These are phyloP conservation scores for Gossypium gossypioides DNA, from an alignment of 441 rosid species.

Conservation along the genomic window DNA sequence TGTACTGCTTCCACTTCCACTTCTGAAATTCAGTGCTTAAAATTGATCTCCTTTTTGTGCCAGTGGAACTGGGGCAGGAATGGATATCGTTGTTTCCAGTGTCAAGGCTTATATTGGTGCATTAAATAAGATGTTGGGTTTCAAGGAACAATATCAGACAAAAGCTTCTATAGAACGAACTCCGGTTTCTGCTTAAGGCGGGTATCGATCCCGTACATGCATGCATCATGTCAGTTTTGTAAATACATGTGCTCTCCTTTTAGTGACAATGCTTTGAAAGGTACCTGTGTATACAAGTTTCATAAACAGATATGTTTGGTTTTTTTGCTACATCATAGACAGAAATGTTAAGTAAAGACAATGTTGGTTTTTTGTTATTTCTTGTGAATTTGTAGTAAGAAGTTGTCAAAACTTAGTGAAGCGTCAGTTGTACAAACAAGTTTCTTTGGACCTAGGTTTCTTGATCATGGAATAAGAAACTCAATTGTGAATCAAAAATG, in stretches of 20 bases:
- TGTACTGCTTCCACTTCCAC: not conserved
- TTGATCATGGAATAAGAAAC: not conserved
- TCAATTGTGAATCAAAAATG: no score
- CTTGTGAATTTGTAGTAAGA: not conserved
- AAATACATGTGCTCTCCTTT: not conserved
- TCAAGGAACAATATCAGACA: conserved; percentile 26
- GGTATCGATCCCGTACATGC: not conserved
- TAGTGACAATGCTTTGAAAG: not conserved
- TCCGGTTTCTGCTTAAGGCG: conserved; percentile 33
- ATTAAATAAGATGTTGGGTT: conserved; percentile 73
- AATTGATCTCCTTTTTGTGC: conserved; percentile 3
- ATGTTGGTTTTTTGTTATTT: not conserved
- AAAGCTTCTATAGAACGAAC: conserved; percentile 24
- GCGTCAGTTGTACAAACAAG: not conserved
- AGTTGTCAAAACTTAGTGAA: not conserved
- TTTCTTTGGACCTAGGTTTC: not conserved
- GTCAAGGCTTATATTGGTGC: conserved; percentile 87
- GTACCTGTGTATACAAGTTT: not conserved
- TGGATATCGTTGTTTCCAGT: conserved; percentile 88
- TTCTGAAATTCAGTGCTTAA: not conserved
- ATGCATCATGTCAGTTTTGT: not conserved
- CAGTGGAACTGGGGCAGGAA: conserved; percentile 82
- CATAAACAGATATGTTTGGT: not conserved
- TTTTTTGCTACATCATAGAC: not conserved
- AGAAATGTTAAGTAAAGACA: not conserved